Evolutionary conservation across 2,329 filamentous ascomycete species (phyloP).

Genomic region (Penicillium sp.): DNA sequence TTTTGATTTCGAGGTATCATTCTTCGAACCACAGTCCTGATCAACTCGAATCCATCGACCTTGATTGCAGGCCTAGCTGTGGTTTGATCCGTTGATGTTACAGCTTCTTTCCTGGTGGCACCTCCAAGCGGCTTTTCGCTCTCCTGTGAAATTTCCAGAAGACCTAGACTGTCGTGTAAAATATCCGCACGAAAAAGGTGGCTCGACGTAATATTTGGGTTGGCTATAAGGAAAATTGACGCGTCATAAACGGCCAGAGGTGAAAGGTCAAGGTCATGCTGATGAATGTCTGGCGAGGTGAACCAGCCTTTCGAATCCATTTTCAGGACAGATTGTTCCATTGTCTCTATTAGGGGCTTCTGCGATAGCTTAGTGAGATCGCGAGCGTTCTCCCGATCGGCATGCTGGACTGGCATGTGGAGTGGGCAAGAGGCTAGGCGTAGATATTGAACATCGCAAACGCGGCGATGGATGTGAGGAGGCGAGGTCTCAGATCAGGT

Average conservation of each 20-base stretch:
- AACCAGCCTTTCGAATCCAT: constrained; percentile 28
- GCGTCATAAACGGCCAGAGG: constrained; percentile 45
- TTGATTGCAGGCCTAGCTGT: constrained; percentile 21
- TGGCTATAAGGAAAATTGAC: constrained; percentile 48
- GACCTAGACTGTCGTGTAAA: constrained; percentile 52
- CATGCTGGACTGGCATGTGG: constrained; percentile 10
- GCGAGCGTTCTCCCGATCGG: constrained; percentile 19
- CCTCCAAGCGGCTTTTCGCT: constrained; percentile 21
- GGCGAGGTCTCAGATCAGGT: neutral
- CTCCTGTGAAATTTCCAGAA: constrained; percentile 32
- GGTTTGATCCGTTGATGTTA: neutral
- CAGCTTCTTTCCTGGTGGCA: no score
- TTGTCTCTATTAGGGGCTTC: constrained; percentile 29
- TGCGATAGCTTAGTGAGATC: constrained; percentile 26
- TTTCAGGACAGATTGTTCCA: constrained; percentile 26
- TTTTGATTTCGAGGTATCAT: constrained; percentile 79
- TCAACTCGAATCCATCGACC: constrained; percentile 41
- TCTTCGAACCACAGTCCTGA: constrained; percentile 68
- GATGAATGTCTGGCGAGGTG: constrained; percentile 32
- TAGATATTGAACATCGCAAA: neutral
- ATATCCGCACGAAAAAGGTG: constrained; percentile 63
- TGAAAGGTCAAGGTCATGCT: constrained; percentile 25
- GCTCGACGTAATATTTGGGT: constrained; percentile 59
- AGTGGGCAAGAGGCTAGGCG: neutral
- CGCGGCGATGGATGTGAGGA: neutral